Evolutionary conservation across 257 asterid species (phyloP), one percentile per base, ranked within the genome.

Genomic region (Echium plantagineum): DNA sequence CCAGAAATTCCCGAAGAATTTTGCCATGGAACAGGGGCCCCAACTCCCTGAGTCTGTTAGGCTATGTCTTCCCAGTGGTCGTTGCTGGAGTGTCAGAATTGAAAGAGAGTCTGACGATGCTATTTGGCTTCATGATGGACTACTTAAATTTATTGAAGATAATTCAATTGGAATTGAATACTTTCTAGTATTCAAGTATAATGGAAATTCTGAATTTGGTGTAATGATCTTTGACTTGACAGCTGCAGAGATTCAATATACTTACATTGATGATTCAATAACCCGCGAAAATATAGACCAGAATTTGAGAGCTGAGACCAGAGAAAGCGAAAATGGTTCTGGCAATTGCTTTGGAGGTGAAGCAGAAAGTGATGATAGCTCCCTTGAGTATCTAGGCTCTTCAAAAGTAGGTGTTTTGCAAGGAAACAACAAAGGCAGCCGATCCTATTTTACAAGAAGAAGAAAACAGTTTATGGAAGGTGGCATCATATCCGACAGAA

Each of bases 211-310:
- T 13, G 32, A 16, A 20, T 72, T 72, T 42, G 46, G 26, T 19
- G 64, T 72, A n/a, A n/a, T n/a, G n/a, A n/a, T n/a, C n/a, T n/a
- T n/a, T n/a, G n/a, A n/a, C n/a, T n/a, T n/a, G n/a, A n/a, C n/a
- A n/a, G n/a, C n/a, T n/a, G n/a, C n/a, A n/a, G 70, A 72, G 57
- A 26, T 67, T 63, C 21, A 53, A 6, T 63, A 63, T 63, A 69
- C 59, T 54, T 30, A 19, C 20, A 21, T 63, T 35, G 17, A 18
- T 56, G 16, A 18, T 12, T 24, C 28, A 17, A 13, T 17, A 53
- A 16, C 9, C 21, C 55, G 21, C 7, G 55, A 52, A 3, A 10
- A 13, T 52, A 6, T 1, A 52, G 55, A 52, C 17, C 18, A 52
- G 6, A 15, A 0, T 52, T 7, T 52, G 12, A 5, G 0, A 1